These are phyloP conservation scores for Globisporangium heterothallicum DNA, from an alignment of 352 stramenopile genomes.

Conservation along the genomic window DNA sequence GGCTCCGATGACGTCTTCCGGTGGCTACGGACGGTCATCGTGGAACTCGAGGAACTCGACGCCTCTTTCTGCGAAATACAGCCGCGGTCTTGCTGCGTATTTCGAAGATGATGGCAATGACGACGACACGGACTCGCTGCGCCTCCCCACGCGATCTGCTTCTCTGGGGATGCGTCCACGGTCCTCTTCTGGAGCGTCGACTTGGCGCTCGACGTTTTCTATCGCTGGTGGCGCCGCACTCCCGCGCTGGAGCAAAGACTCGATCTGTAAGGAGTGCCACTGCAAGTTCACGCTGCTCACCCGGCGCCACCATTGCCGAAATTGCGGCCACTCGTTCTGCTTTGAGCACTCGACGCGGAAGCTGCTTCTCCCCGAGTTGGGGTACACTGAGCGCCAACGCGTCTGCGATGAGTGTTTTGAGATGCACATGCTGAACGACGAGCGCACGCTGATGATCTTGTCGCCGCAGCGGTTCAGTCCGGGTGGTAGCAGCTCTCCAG, in stretches of 20 bases:
- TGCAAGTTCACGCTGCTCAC: constrained; percentile 67
- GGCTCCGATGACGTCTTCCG: constrained; percentile 8
- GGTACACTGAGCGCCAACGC: constrained; percentile 68
- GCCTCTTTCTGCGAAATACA: constrained; percentile 4
- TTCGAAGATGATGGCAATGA: constrained; percentile 12
- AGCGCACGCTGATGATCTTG: constrained; percentile 21
- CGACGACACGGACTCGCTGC: constrained; percentile 8
- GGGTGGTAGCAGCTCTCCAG: constrained; percentile 4
- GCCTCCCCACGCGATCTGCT: constrained; percentile 5
- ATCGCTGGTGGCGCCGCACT: constrained; percentile 15
- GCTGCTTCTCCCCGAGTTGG: constrained; percentile 54
- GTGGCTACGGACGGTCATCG: constrained; percentile 4
- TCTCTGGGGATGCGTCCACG: constrained; percentile 17
- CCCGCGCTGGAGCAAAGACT: constrained; percentile 66
- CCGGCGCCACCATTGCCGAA: constrained; percentile 78
- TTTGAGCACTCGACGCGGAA: constrained; percentile 78
- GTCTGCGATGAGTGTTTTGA: constrained; percentile 87
- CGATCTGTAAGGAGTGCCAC: constrained; percentile 58
- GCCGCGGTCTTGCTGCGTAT: constrained; percentile 7
- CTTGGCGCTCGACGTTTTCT: constrained; percentile 13
- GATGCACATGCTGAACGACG: constrained; percentile 29
- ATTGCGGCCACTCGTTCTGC: constrained; percentile 82
- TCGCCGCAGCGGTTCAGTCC: constrained; percentile 9
- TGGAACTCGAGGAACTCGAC: constrained; percentile 11
- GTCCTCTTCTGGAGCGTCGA: constrained; percentile 27